Base-by-base conservation (phyloP, 1,139 yeast genomes). In the Debaryomyces fabryi region DNA sequence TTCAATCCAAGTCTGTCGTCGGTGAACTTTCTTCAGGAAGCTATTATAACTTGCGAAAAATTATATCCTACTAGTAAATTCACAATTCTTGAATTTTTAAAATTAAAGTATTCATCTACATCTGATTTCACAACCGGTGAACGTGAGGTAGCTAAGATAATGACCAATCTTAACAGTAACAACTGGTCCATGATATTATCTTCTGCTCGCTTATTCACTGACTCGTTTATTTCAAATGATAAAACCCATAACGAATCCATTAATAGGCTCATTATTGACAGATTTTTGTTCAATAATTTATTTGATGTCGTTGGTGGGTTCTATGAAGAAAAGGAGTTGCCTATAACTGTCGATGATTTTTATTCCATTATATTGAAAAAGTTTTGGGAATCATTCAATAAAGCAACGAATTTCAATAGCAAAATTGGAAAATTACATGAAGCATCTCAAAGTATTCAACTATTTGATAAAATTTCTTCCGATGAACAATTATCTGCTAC, bases 371-470 rank as follows among this genome's bases (percentile, higher is more conserved):
- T 69, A 1, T 38, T 58, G 18, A 64, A 72, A 36, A 72, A 78
- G 56, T 80, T 82, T 49, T 84, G 88, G 88, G 74, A 69, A 20
- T 74, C 76, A 39, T 78, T 79, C 55, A 74, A 78, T 49, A 64
- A 64, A 24, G 82, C 88, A 0, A 62, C 76, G 0, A 78, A 71
- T 53, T 75, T 85, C 18, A 77, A 81, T 49, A 78, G 73, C 8
- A 65, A 67, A 8, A 65, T 71, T 33, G 86, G 85, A 0, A 74
- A 71, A 34, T 63, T 83, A 47, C 64, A 63, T 39, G 68, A 73
- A 34, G 78, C 83, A 0, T 52, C 59, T 1, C 68, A 67, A 29
- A 75, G 83, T 42, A 53, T 80, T 1, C 52, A 65, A 1, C 53
- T 81, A 10, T 56, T 79, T 36, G 71, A 69, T 39, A 48, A 50